phyloP scores from a whole-genome alignment of 2,329 filamentous ascomycete species.

The Hypoxylon sp. region DNA sequence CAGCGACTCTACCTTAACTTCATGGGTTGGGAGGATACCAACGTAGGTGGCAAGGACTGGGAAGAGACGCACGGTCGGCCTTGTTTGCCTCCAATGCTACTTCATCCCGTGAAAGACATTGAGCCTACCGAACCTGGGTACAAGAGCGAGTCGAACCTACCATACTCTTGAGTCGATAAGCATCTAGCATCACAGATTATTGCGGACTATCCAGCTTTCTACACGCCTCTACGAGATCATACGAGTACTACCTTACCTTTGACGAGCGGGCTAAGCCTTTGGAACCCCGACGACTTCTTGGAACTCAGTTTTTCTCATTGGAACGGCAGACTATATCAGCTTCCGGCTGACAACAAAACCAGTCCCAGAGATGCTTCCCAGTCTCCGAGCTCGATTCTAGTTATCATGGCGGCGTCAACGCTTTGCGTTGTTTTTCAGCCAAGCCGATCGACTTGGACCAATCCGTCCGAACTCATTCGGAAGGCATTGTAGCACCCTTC shows the following conservation, averaged over 20 bases:
- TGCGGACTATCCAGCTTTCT: not conserved
- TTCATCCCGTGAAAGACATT: constrained; percentile 73
- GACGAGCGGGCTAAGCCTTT: constrained; percentile 9
- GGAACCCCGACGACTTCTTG: constrained; percentile 11
- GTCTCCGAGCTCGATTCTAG: constrained; percentile 6
- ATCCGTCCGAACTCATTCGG: not conserved
- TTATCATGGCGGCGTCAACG: not conserved
- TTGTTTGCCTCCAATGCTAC: constrained; percentile 71
- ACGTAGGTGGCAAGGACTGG: constrained; percentile 69
- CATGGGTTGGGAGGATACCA: constrained; percentile 71
- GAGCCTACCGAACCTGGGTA: constrained; percentile 64
- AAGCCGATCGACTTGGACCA: constrained; percentile 2
- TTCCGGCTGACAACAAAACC: not conserved
- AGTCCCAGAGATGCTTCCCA: not conserved
- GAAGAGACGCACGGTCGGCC: constrained; percentile 69
- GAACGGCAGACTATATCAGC: constrained; percentile 3
- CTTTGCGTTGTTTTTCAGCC: constrained; percentile 1
- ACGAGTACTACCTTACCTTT: not conserved
- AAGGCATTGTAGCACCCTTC: constrained; percentile 9
- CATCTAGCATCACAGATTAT: constrained; percentile 3
- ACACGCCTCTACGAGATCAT: not conserved
- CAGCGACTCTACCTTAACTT: constrained; percentile 74
- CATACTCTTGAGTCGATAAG: constrained; percentile 51
- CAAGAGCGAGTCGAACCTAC: constrained; percentile 59
- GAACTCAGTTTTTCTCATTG: constrained; percentile 13